Base-by-base conservation (phyloP, 176 grass and related monocot species). In the Avena atlantica region DNA sequence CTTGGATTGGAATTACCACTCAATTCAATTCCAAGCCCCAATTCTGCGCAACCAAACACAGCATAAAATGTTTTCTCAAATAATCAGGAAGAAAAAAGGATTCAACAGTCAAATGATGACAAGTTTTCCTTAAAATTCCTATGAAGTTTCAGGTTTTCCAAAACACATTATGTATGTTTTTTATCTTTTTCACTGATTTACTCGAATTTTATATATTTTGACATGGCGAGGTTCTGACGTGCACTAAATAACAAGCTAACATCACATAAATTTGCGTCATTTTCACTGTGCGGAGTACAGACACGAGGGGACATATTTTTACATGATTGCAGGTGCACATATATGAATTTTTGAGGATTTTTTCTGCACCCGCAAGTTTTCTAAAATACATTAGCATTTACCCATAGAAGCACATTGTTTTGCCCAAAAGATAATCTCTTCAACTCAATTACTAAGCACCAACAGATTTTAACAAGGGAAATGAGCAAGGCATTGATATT, bases 401-500 rank as follows among this genome's bases (percentile, higher is more conserved):
- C 12, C 23, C 61, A 64, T 24, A 27, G 12, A 64, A 64, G 61
- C 64, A 67, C 27, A 34, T 34, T 17, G 14, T 34, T 67, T 66
- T 13, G 25, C 12, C 25, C 27, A 16, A 17, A 67, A 67, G 24
- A 67, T 67, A 36, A 67, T 16, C 13, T 67, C 64, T 67, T 67
- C 2, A 71, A 71, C 36, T 50, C 10, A 45, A 75, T 5, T 61
- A 52, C 12, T n/a, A 6, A 16, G 36, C 8, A 50, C 74, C 9
- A 42, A 47, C 74, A 87, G 13, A 83, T 20, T 36, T 48, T 34
- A 14, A 47, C n/a, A 2, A 76, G 4, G 37, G 13, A 81, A 52
- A 47, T 67, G 36, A 66, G 70, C 59, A 80, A 64, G 53, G 37
- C 65, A 53, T 51, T 14, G 24, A 88, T 76, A 82, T 60, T 64